Evolutionary conservation across 345 rosid species (phyloP), one percentile per base, ranked within the genome.

Genomic region (Microthlaspi erraticum): DNA sequence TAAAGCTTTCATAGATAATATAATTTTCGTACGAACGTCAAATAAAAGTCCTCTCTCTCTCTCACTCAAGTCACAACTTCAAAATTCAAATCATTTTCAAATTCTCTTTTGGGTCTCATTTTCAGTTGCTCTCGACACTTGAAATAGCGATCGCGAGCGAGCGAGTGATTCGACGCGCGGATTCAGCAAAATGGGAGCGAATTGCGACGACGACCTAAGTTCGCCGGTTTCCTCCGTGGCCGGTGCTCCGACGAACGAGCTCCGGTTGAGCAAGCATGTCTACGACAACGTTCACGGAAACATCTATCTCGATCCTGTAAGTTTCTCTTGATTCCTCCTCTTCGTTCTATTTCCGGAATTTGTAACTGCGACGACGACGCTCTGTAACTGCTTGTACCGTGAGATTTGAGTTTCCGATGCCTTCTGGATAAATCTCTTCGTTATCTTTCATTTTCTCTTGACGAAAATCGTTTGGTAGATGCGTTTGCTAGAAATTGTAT

Each of bases 251-350:
- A 61, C 36, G 42, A 32, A 75, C 60, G 80, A 84, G 13, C 61
- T 75, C 81, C 75, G 96, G 26, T 70, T 80, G 32, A 83, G 80
- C 20, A 93, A 90, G 77, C 88, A 90, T 66, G 85, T 93, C 41
- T 85, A 78, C 72, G 98, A 90, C 76, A 90, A 93, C 80, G 87
- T 93, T 67, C 98, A 93, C 39, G 96, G 96, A 81, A 83, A 80
- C 86, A 88, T 93, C 66, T 86, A 77, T 71, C 85, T 93, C 66
- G 97, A 93, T 52, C 81, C 92, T 60, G 96, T 92, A 72, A 72
- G 32, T 18, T 23, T 23, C 29, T 23, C 3, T 23, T 23, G 29
- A 1, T 60, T 23, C 29, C 29, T 11, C 29, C 29, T 61, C 63
- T 52, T 36, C 43, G 33, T 38, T 36, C 36, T 23, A 0, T n/a